Base-by-base conservation (phyloP, 2,329 filamentous ascomycete species). In the Ilyonectria mors-panacis region DNA sequence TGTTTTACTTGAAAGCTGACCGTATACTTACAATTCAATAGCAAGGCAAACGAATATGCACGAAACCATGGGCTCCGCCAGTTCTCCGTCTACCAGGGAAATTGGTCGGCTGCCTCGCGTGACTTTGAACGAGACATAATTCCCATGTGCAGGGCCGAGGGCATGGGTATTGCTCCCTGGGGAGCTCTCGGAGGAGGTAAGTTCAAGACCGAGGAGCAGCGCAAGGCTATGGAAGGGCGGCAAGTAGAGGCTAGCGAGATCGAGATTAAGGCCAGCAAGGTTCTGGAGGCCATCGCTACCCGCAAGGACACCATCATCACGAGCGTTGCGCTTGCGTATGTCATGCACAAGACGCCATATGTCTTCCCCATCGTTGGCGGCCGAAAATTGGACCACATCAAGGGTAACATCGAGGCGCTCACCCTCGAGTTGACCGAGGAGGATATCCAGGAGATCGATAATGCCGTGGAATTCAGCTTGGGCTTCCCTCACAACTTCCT, bases 351-450 rank as follows among this genome's bases (percentile, higher is more conserved):
- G 81, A 83, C 90, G 1, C 88, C 91, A 0, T 89, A 93, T 73
- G 90, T 94, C 13, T 93, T 93, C 75, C 93, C 93, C 1, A 89
- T 94, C 45, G 84, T 94, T 5, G 92, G 92, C 12, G 90, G 91
- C 0, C 86, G 92, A 12, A 94, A 90, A 72, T 78, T 93, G 10
- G 88, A 91, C 56, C 92, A 94, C 76, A 81, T 95, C 45, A 87
- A 90, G 75, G 85, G 85, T 64, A 94, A 94, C 74, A 91, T 94
- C 70, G 87, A 91, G 73, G 90, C 91, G 0, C 82, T 95, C 42
- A 84, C 83, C 1, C 81, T 94, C 47, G 81, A 85, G 61, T 81
- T 95, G 39, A 86, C 82, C 0, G 77, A 83, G 0, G 85, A 91
- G 66, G 91, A 95, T 48, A 87, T 95, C 28, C 80, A 87, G 42